These are phyloP conservation scores for Ascosphaera aggregata DNA, from an alignment of 2,329 filamentous ascomycete species.

Conservation along the genomic window DNA sequence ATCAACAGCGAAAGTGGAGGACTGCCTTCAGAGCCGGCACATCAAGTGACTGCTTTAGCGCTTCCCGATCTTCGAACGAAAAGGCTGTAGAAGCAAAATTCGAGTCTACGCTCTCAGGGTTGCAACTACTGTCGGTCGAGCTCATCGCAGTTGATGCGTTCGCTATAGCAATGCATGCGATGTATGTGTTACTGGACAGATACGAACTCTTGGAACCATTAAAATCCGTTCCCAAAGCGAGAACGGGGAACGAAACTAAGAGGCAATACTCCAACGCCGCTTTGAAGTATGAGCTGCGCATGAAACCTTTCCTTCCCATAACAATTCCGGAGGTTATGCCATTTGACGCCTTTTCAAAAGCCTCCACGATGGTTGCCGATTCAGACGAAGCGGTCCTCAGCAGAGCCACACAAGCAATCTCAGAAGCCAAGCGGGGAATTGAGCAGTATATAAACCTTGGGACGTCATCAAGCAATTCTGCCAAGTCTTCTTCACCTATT, in stretches of 20 bases:
- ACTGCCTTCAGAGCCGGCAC: too few relatives aligned
- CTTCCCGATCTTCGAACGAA: conserved; percentile 7
- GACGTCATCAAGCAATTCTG: conserved; percentile 2
- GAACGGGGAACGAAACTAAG: conserved; percentile 4
- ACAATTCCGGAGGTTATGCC: conserved; percentile 42
- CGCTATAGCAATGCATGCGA: conserved; percentile 26
- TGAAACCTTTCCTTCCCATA: conserved; percentile 58
- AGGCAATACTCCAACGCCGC: conserved; percentile 45
- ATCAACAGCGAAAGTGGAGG: conserved; percentile 12
- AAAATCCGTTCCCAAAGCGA: conserved; percentile 26
- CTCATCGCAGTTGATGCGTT: conserved; percentile 36
- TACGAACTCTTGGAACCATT: conserved; percentile 23
- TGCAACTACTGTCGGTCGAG: conserved; percentile 39
- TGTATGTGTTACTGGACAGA: conserved; percentile 45
- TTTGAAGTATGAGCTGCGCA: conserved; percentile 59
- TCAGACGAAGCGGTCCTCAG: conserved; percentile 18
- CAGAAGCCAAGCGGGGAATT: conserved; percentile 20
- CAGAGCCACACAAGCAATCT: conserved; percentile 16
- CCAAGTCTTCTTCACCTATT: conserved; percentile 21
- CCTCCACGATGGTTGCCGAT: conserved; percentile 20
- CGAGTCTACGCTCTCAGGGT: conserved; percentile 22
- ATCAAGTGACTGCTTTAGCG: too few relatives aligned
- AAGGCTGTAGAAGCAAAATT: too few relatives aligned
- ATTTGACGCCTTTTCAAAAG: conserved; percentile 34
- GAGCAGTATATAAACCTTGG: conserved; percentile 14